Base-by-base conservation (phyloP, 2,329 filamentous ascomycete genomes). In the Sarocladium strictum region DNA sequence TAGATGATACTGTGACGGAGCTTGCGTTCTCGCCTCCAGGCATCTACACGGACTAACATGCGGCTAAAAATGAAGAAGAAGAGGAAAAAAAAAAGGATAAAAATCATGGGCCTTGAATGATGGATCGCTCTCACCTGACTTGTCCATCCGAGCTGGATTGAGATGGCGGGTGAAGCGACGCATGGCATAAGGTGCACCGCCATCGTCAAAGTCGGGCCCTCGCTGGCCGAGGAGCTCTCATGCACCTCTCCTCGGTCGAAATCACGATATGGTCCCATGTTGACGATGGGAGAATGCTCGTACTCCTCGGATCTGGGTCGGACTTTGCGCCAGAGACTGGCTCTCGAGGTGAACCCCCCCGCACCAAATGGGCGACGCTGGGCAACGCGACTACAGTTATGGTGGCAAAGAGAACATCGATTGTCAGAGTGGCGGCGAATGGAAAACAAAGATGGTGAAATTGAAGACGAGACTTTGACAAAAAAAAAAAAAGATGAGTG, bases 231-330 rank as follows among this genome's bases (percentile, higher is more conserved):
- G 7, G 23, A 50, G 45, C n/a, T 52, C 49, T 9, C 23, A 24
- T 19, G 26, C 49, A 14, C 19, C 49, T 23, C 37, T 37, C n/a
- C 4, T 52, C 27, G 12, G 9, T 37, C 27, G 27, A 49, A 3
- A 50, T 23, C 6, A 55, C 19, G 10, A 55, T 29, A 40, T 54
- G 53, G 24, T 54, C 47, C n/a, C 15, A 29, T 37, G 9, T 40
- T 40, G 15, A 54, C 12, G 26, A 54, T n/a, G 38, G 23, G 21
- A 40, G 47, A 54, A n/a, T 47, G 38, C 53, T 40, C 53, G 24
- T 47, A 54, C 26, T 49, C 35, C 14, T 47, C 7, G 9, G 24
- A 3, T 40, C 53, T 47, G 11, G 19, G 21, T 14, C 24, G 29
- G 53, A n/a, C n/a, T n/a, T n/a, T n/a, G n/a, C n/a, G n/a, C n/a